These are phyloP conservation scores for Echeveria elegans DNA, from an alignment of 164 flowering plant genomes.

Conservation along the genomic window DNA sequence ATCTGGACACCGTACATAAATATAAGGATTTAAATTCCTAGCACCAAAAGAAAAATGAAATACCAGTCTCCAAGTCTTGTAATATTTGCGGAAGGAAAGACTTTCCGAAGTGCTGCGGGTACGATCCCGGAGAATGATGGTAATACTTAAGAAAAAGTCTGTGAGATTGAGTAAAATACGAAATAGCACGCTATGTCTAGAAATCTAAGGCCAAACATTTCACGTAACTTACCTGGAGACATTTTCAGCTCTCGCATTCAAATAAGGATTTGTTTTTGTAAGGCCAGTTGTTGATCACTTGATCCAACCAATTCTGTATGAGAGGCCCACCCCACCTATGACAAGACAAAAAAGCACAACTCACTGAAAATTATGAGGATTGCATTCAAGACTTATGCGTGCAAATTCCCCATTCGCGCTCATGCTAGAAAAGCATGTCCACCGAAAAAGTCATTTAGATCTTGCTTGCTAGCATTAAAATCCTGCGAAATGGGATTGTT, in stretches of 20 bases:
- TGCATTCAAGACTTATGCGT: constrained; percentile 41
- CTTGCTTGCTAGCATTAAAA: constrained; percentile 53
- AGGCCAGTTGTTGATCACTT: constrained; percentile 59
- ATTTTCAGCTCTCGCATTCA: constrained; percentile 91
- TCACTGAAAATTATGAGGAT: neutral
- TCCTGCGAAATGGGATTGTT: constrained; percentile 24
- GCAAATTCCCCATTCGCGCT: constrained; percentile 99
- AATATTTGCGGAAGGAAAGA: constrained; percentile 76
- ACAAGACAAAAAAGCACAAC: neutral
- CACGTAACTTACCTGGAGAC: constrained; percentile 68
- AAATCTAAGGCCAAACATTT: neutral
- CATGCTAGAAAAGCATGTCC: constrained; percentile 99
- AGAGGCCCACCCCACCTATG: constrained; percentile 98
- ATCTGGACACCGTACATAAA: neutral
- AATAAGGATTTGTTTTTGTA: constrained; percentile 73
- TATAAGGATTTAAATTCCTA: neutral
- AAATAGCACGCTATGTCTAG: neutral
- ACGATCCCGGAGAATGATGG: constrained; percentile 98
- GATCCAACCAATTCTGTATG: constrained; percentile 77
- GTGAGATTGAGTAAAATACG: neutral
- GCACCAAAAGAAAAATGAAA: constrained; percentile 1
- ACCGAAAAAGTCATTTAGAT: constrained; percentile 76
- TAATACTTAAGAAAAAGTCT: constrained; percentile 37
- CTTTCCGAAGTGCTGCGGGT: constrained; percentile 66
- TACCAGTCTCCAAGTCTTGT: constrained; percentile 94